Base-by-base conservation (phyloP, 345 rosid species). In the Nephelium lappaceum region DNA sequence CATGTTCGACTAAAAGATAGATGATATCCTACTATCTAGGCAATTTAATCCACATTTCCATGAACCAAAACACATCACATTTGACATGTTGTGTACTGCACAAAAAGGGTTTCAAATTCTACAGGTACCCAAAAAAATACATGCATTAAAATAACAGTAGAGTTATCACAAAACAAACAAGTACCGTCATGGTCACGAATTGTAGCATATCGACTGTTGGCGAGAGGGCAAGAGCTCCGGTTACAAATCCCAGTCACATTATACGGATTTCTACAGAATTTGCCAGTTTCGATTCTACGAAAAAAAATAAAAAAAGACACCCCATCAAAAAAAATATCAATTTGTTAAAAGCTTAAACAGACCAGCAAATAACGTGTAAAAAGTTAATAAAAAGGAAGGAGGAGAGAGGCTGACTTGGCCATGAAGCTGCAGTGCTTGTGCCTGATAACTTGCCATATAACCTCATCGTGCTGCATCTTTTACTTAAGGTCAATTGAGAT, bases 371-470 rank as follows among this genome's bases (percentile, higher is more conserved):
- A 3, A 51, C 45, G 58, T 12, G 16, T 6, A 25, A 16, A 57
- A 45, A 27, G 4, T 45, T 51, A 23, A 3, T 66, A 10, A 47
- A n/a, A 4, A 16, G 1, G 69, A 64, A 15, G 53, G 24, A 27
- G 6, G 64, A 62, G 1, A 7, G 1, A 63, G 51, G 25, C 81
- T 83, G 79, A 97, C 98, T 97, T 92, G 87, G 98, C 89, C 98
- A 93, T 94, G 80, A 88, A 94, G 81, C 98, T 97, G 87, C 99
- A 97, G 86, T 94, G 98, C 11, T 88, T 91, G 93, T 97, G 99
- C 78, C 98, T 89, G 87, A 94, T 92, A 51, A 93, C 96, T 72
- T 94, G 96, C 98, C 98, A 97, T 85, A 92, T 97, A 53, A 94
- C 97, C 89, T 94, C 98, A 73, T 94, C 98, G 79, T 97, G 92